Evolutionary conservation across 371 early-diverging fungal species (phyloP), one percentile per base, ranked within the genome.

Genomic region (Mucor indicus): DNA sequence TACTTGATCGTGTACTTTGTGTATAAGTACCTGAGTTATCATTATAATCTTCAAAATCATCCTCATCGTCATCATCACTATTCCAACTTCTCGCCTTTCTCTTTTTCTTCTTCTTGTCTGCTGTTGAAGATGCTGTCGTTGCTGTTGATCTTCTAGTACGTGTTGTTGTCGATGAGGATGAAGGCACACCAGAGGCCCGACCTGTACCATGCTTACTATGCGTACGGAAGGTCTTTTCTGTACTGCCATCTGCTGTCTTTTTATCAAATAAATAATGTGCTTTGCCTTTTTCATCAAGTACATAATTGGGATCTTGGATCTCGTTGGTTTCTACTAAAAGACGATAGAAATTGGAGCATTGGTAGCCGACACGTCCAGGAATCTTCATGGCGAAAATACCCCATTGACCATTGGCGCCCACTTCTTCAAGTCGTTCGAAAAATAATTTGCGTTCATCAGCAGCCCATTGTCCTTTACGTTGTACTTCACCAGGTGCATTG

Each of bases 321-420:
- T 92, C 81, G 13, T 87, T 84, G 30, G 84, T 89, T 62, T 92
- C 90, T 4, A 95, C 81, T 38, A 95, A 70, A 29, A 84, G 67
- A 16, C 96, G 86, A 62, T 95, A 95, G 63, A 90, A 95, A 64
- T 93, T 95, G 25, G 95, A 92, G 64, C 96, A 95, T 84, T 95
- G 96, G 57, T 95, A 95, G 5, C 96, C 96, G 15, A 95, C 96
- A 16, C 96, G 85, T 11, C 96, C 96, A 8, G 96, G 94, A 27
- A 95, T 89, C 12, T 88, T 79, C 89, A 92, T 93, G 19, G 92
- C 90, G 63, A 95, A 95, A 38, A 95, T 83, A 23, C 96, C 95
- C 95, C 96, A 95, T 64, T 95, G 94, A 7, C 95, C 95, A 53
- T 92, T 89, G 17, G 93, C 91, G 7, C 96, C 96, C 6, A 90